These are phyloP conservation scores for Oidium heveae DNA, from an alignment of 2,329 filamentous ascomycete species.

Conservation along the genomic window DNA sequence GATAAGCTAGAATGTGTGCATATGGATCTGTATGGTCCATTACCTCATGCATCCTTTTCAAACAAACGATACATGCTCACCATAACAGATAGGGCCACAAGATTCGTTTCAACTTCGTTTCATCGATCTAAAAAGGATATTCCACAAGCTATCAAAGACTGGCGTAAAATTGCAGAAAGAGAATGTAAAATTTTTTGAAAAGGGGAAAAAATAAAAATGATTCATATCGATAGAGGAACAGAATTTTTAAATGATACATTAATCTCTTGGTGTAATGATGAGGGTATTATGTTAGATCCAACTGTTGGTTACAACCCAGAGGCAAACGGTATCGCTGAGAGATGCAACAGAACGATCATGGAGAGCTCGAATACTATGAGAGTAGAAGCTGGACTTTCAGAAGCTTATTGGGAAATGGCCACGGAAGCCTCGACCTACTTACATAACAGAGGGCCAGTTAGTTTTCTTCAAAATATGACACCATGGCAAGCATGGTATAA, in stretches of 20 bases:
- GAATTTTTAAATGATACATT: not conserved
- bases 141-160: not conserved
- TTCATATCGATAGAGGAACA: not conserved
- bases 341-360: not conserved
- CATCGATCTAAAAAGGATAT: not conserved
- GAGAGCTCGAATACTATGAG: not conserved
- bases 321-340: not conserved
- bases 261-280: not conserved
- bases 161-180: not conserved
- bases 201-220: not conserved
- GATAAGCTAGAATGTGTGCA: not conserved
- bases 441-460: not conserved
- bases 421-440: not conserved
- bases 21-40: not conserved
- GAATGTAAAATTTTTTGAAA: not conserved
- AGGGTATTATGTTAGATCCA: not conserved
- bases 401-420: not conserved
- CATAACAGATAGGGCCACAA: not conserved
- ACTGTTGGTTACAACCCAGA: slow-evolving; percentile 1
- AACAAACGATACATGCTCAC: not conserved
- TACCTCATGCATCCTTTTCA: not conserved
- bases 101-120: not conserved
- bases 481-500: not conserved
- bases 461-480: not conserved
- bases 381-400: not conserved